These are phyloP conservation scores for Ophiocytium majus DNA, from an alignment of 352 stramenopile genomes.

Conservation along the genomic window DNA sequence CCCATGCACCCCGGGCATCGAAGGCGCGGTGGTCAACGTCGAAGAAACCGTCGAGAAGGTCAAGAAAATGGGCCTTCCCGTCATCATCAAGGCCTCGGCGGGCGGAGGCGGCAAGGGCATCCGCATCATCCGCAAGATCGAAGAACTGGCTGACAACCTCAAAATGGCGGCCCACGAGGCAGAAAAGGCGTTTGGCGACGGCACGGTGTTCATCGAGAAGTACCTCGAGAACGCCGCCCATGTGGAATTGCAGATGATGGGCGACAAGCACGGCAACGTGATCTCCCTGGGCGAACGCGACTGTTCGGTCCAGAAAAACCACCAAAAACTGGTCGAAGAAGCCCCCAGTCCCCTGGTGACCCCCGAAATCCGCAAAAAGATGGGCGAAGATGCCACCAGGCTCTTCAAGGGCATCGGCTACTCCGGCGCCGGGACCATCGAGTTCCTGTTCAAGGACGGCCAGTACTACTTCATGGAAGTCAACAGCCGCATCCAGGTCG, in stretches of 20 bases:
- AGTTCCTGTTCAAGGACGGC: slow-evolving; percentile 82
- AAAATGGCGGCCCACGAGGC: slow-evolving; percentile 65
- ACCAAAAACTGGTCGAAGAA: slow-evolving; percentile 89
- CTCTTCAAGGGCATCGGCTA: slow-evolving; percentile 80
- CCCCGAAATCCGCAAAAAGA: slow-evolving; percentile 73
- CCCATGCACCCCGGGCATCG: slow-evolving; percentile 76
- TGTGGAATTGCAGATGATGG: slow-evolving; percentile 84
- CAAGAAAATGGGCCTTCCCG: slow-evolving; percentile 77
- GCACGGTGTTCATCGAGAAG: slow-evolving; percentile 80
- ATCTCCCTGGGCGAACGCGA: slow-evolving; percentile 78
- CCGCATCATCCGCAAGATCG: slow-evolving; percentile 22
- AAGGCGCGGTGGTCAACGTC: slow-evolving; percentile 75
- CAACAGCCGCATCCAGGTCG: slow-evolving; percentile 87
- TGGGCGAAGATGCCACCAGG: slow-evolving; percentile 76
- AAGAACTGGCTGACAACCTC: not conserved
- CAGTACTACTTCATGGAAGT: slow-evolving; percentile 91
- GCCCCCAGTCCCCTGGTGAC: slow-evolving; percentile 75
- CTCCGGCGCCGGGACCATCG: slow-evolving; percentile 80
- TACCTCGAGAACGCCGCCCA: slow-evolving; percentile 77
- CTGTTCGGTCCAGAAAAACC: slow-evolving; percentile 76
- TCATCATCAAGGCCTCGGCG: slow-evolving; percentile 82
- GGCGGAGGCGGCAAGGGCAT: slow-evolving; percentile 82
- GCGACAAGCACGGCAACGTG: slow-evolving; percentile 77
- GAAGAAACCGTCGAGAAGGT: slow-evolving; percentile 70
- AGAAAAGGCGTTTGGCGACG: slow-evolving; percentile 78